Evolutionary conservation across 345 rosid species (phyloP), one percentile per base, ranked within the genome.

Genomic region (Camelina sativa): DNA sequence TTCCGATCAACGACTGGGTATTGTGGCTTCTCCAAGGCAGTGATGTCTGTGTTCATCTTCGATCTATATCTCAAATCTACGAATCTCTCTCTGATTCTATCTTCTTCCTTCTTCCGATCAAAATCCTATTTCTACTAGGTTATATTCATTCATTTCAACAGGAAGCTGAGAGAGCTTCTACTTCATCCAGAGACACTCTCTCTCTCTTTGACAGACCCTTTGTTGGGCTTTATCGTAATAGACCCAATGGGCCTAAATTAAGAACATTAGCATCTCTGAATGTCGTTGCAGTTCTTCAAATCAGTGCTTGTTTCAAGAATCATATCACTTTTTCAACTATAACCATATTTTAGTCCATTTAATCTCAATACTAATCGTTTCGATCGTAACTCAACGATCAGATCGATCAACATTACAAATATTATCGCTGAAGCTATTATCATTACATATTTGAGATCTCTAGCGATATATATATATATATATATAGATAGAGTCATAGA

Each of bases 31-130:
- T 81, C 88, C 81, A 96, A 90, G 70, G 97, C 97, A 2, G 96
- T 95, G 73, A 95, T 90, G 85, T 89, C 99, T 2, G 96, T 89
- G 72, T 90, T 89, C 99, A 92, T 92, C 78, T 80, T 86, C 69
- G 69, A 52, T 70, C 37, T 53, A 62, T 43, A 43, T 22, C 34
- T 64, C 65, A 20, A 34, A 54, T 64, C 65, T 32, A 32, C 44
- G 4, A 32, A 34, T 48, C 57, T 65, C 46, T 48, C 57, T 65
- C 46, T 59, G 13, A 23, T 22, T 15, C 67, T 67, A 69, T 46
- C 64, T 44, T 17, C 62, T 16, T 11, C 28, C 11, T 5, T 1
- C 3, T 40, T 34, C 22, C 60, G 7, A 5, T 46, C 56, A 28
- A 62, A 62, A 62, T 48, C 65, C 65, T 59, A 69, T 37, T 15